Evolutionary conservation across 129 eudicot species (phyloP).

Genomic region (Logfia minima): DNA sequence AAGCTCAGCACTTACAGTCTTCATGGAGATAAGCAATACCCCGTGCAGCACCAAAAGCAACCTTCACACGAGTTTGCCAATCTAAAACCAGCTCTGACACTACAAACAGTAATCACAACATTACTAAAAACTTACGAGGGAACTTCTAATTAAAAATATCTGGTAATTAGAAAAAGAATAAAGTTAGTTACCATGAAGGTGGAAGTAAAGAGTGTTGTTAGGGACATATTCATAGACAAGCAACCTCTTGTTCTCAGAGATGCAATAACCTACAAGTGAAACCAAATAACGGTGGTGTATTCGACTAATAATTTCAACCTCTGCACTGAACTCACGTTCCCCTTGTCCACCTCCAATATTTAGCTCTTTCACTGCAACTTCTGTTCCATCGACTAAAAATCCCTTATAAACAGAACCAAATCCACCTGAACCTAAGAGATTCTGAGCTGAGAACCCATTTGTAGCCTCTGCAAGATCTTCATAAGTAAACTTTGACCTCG

Average conservation of each 20-base stretch:
- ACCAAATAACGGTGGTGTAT: conserved; percentile 95
- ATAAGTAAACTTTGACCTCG: conserved; percentile 57
- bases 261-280: conserved; percentile 84
- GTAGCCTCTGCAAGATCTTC: conserved; percentile 64
- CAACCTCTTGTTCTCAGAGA: conserved; percentile 57
- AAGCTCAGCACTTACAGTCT: conserved; percentile 57
- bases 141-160: background rate
- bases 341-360: conserved; percentile 93
- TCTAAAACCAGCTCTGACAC: conserved; percentile 69
- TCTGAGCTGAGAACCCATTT: conserved; percentile 61
- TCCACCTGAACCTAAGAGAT: conserved; percentile 88
- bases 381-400: conserved; percentile 61
- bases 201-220: conserved; percentile 78
- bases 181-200: conserved; percentile 74
- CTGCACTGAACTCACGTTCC: conserved; percentile 88
- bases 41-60: conserved; percentile 91
- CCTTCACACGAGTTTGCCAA: conserved; percentile 74
- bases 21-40: conserved; percentile 92
- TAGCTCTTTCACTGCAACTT: conserved; percentile 87
- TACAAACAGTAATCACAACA: conserved; percentile 27
- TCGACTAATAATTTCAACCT: conserved; percentile 83
- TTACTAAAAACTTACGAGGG: background rate
- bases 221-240: conserved; percentile 89
- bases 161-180: background rate
- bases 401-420: conserved; percentile 90